Percentiles rank a stretch among this genome's conserved stretches.
phyloP scores from a whole-genome alignment of 1,139 yeast species.

The Geotrichum bryndzae region DNA sequence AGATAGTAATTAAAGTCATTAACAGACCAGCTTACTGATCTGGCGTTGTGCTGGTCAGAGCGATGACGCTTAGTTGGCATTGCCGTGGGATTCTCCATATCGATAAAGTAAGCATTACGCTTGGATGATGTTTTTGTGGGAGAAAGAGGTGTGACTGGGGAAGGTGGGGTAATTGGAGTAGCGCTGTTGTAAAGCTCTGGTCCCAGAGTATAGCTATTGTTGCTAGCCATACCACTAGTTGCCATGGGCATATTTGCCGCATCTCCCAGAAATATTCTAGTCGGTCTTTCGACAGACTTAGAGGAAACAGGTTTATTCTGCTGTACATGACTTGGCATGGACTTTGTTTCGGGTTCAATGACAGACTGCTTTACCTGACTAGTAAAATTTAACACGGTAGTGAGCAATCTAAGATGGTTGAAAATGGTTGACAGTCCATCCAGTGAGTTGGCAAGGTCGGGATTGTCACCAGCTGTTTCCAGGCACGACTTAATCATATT shows the following conservation, averaged over 20 bases:
- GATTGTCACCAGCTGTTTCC: not conserved
- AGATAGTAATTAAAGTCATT: not conserved
- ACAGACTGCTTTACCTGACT: slow-evolving; percentile 5
- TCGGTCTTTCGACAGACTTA: not conserved
- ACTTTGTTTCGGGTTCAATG: not conserved
- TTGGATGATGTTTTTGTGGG: not conserved
- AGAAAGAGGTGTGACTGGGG: not conserved
- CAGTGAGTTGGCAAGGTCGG: not conserved
- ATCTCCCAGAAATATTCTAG: not conserved
- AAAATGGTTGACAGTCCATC: slow-evolving; percentile 8
- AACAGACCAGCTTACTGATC: not conserved
- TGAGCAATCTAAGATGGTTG: slow-evolving; percentile 6
- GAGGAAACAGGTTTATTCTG: not conserved
- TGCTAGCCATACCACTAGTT: not conserved
- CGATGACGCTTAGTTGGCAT: not conserved
- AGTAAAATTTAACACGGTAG: slow-evolving; percentile 10
- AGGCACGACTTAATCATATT: not conserved
- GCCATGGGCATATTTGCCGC: not conserved
- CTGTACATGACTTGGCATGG: not conserved
- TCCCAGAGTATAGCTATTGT: not conserved
- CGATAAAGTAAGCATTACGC: not conserved
- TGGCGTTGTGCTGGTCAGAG: not conserved
- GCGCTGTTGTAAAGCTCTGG: not conserved
- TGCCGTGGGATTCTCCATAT: not conserved
- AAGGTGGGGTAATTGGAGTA: not conserved